phyloP scores from a whole-genome alignment of 2,329 filamentous ascomycete species.

The Cephalotrichum gorgonifer region DNA sequence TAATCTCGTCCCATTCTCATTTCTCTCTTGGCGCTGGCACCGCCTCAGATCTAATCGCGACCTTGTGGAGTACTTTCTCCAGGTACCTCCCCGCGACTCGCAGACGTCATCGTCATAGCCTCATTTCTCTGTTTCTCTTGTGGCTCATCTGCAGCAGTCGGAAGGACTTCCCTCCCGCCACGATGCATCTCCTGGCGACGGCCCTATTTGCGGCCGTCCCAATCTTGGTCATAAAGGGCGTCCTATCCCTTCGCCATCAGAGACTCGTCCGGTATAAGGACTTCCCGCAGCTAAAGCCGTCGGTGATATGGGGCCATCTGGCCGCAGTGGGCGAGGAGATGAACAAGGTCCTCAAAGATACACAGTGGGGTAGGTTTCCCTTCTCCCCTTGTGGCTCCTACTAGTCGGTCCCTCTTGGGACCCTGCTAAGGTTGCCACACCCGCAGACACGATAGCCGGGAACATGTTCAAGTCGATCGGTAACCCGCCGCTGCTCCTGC shows the following conservation, averaged over 20 bases:
- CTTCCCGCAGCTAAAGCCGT: conserved; percentile 3
- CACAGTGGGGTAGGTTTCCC: conserved; percentile 2
- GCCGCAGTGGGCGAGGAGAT: not conserved
- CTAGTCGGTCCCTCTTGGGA: not conserved
- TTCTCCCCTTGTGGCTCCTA: not conserved
- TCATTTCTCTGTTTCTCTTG: too few species aligned
- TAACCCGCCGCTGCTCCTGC: conserved; percentile 20
- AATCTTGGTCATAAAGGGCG: not conserved
- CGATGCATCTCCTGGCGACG: not conserved
- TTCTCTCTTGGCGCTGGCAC: too few species aligned
- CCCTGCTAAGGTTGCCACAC: not conserved
- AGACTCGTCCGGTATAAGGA: conserved; percentile 3
- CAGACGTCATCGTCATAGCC: too few species aligned
- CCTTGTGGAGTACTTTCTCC: too few species aligned
- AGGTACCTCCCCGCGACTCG: too few species aligned
- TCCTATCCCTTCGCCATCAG: not conserved
- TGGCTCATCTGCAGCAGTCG: too few species aligned
- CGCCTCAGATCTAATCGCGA: too few species aligned
- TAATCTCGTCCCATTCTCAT: too few species aligned
- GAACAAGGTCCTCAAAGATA: not conserved
- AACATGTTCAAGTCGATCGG: conserved; percentile 19
- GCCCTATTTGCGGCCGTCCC: conserved; percentile 1
- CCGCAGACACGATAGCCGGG: not conserved
- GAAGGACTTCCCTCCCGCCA: too few species aligned
- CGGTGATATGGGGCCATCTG: conserved; percentile 3